phyloP scores from a whole-genome alignment of 1,284 basidiomycete species.

The Paramarasmius palmivorus region DNA sequence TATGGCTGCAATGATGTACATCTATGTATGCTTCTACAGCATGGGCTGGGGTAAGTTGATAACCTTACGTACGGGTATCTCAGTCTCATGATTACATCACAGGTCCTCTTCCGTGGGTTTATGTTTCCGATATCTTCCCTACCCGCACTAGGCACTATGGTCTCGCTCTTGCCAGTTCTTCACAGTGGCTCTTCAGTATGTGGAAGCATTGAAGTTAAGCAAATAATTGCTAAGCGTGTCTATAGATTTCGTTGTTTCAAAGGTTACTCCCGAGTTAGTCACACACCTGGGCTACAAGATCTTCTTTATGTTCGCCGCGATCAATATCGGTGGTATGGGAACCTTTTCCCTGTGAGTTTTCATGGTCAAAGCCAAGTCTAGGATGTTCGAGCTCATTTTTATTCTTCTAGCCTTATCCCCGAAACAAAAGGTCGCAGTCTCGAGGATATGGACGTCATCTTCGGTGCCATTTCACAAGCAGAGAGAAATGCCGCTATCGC shows the following conservation, averaged over 20 bases:
- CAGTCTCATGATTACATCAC: neutral
- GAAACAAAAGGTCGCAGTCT: slow-evolving; percentile 77
- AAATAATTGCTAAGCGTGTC: neutral
- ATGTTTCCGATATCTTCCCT: slow-evolving; percentile 70
- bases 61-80: slow-evolving; percentile 17
- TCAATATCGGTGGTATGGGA: slow-evolving; percentile 47
- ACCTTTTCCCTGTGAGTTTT: slow-evolving; percentile 32
- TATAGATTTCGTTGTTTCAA: slow-evolving; percentile 61
- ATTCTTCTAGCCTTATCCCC: slow-evolving; percentile 52
- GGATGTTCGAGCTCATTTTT: neutral
- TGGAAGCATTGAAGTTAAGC: slow-evolving; percentile 11
- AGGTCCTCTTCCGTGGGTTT: slow-evolving; percentile 52
- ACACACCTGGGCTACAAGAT: slow-evolving; percentile 54
- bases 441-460: slow-evolving; percentile 83
- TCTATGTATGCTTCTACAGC: slow-evolving; percentile 62
- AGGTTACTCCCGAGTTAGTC: slow-evolving; percentile 60
- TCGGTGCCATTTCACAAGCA: slow-evolving; percentile 64
- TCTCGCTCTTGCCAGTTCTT: slow-evolving; percentile 54
- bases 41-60: slow-evolving; percentile 49
- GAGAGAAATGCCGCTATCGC: slow-evolving; percentile 57
- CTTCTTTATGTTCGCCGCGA: slow-evolving; percentile 58
- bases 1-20: slow-evolving; percentile 65
- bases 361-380: neutral
- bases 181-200: slow-evolving; percentile 70
- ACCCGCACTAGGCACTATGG: slow-evolving; percentile 70